Conservation (phyloP, 768 basidiomycete species). For the Mycena olivaceomarginata region DNA sequence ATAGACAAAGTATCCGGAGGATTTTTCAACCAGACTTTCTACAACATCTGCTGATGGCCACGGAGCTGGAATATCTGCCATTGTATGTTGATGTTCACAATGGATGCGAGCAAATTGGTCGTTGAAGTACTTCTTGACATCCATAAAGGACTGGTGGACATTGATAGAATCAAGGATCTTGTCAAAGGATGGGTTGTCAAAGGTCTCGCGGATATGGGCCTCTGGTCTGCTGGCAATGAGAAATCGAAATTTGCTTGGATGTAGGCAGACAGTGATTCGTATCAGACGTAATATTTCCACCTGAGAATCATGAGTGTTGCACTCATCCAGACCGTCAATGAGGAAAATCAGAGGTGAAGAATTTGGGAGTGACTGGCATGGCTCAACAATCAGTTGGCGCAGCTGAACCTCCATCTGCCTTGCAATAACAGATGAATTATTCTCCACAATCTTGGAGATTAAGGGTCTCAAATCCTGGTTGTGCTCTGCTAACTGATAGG, state of each 20-base stretch:
- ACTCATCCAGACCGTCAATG: conserved; percentile 8
- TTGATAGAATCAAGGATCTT: neutral
- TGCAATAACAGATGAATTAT: neutral
- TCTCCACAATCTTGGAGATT: neutral
- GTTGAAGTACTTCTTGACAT: neutral
- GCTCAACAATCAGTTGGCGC: neutral
- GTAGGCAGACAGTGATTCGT: neutral
- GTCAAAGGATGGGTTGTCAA: neutral
- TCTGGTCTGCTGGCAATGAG: neutral
- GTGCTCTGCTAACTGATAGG: conserved; percentile 2
- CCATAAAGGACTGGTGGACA: neutral
- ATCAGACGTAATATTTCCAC: neutral
- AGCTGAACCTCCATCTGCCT: neutral
- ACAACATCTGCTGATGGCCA: neutral
- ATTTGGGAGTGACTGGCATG: neutral
- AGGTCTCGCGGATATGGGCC: neutral
- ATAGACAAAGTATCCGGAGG: conserved; percentile 4
- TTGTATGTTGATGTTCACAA: neutral
- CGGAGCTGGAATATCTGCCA: neutral
- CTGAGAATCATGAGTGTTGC: neutral
- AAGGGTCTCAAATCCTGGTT: neutral
- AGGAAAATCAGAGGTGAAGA: neutral
- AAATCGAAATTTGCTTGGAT: neutral
- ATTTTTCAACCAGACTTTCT: neutral
- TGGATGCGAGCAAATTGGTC: conserved; percentile 1